These are phyloP conservation scores for Gracilariopsis chorda DNA, from an alignment of 23 red algal genomes.

Conservation along the genomic window DNA sequence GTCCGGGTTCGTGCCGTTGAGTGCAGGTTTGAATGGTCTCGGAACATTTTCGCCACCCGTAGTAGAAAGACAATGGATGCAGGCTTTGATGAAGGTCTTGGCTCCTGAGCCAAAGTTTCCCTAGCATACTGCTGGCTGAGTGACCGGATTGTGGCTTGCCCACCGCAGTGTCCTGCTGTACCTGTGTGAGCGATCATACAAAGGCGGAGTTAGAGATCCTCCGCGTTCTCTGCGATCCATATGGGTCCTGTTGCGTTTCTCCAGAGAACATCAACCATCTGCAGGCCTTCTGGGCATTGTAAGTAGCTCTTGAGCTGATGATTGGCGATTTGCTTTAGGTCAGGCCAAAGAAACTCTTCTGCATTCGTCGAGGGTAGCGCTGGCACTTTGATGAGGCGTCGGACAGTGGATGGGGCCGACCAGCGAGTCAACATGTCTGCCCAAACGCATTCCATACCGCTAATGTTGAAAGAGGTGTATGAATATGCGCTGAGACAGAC, in stretches of 20 bases:
- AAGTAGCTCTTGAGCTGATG: not conserved
- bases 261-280: not conserved
- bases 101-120: not conserved
- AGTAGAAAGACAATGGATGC: constrained; percentile 1
- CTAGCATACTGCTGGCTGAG: not conserved
- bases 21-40: not conserved
- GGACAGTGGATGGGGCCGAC: not conserved
- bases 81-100: not conserved
- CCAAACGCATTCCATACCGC: not conserved
- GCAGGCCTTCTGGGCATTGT: not conserved
- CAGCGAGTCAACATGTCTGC: not conserved
- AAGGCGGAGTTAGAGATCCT: constrained; percentile 11
- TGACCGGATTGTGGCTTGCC: not conserved
- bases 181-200: constrained; percentile 2
- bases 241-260: not conserved
- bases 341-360: not conserved
- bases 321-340: not conserved
- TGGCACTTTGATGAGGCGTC: not conserved
- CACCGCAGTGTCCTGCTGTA: not conserved
- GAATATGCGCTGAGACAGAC: not conserved
- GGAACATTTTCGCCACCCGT: not conserved
- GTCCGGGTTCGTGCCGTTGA: not conserved
- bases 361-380: not conserved
- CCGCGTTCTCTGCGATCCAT: constrained; percentile 1
- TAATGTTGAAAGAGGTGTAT: not conserved